Base-by-base conservation (phyloP, 2,329 filamentous ascomycete species). In the Alternaria rosae region DNA sequence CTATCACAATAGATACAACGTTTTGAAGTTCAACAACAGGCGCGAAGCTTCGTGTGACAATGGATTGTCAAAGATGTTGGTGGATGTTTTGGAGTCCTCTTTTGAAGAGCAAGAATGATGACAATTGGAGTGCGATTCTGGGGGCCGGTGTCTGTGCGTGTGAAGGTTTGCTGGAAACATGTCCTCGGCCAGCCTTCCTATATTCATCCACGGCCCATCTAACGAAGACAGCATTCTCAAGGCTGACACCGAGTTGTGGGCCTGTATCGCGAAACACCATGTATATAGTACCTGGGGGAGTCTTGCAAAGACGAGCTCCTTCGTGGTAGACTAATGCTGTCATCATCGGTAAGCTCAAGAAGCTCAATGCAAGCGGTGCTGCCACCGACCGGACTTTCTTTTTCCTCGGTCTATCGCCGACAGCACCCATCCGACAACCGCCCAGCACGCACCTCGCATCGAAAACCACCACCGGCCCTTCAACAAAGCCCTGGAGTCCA, bases 321-420 rank as follows among this genome's bases (percentile, higher is more conserved):
- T 38, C 35, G 35, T 38, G 10, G 35, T n/a, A 38, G 17, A n/a
- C 15, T n/a, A n/a, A 38, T 38, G 35, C 35, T 38, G 35, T 38
- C 47, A 38, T 38, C 15, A n/a, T 21, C 28, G 25, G 35, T 10
- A 35, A 23, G n/a, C 20, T 38, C 30, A 21, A 38, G 35, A 50
- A 35, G 17, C 4, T 5, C 11, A 23, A 5, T 21, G 35, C 35
- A 28, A 35, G 17, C 53, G 53, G 59, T 32, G 57, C 38, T 48
- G 43, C 23, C 26, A 32, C 51, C 51, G 57, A 59, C 17, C 17
- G 15, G 17, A 25, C 26, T 42, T 20, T 21, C 20, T 26, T 47
- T 35, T 45, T 20, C 25, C 17, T 55, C 57, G 51, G 57, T 17
- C 32, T 17, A 28, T 41, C 52, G 51, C 51, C 57, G 51, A 48